Evolutionary conservation across 495 filamentous ascomycete species (phyloP).

Genomic region (Aspergillus nidulans): DNA sequence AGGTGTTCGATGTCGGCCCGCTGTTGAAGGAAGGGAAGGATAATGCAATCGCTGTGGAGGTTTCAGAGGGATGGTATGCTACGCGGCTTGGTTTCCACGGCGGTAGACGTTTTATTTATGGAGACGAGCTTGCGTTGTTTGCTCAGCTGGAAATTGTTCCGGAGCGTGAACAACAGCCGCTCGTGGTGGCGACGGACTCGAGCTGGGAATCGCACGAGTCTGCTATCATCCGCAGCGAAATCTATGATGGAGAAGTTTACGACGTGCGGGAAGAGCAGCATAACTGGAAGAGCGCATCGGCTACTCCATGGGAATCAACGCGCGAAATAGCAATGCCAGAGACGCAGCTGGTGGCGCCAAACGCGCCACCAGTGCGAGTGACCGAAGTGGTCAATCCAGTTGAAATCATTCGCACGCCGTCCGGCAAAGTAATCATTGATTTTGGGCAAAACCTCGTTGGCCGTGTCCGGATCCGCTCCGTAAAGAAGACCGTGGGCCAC

Average conservation of each 20-base stretch:
- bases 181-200: slow-evolving; percentile 34
- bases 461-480: slow-evolving; percentile 33
- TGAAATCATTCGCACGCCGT: slow-evolving; percentile 38
- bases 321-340: neutral
- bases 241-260: slow-evolving; percentile 53
- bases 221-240: slow-evolving; percentile 41
- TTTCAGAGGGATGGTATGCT: slow-evolving; percentile 54
- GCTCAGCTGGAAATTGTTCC: slow-evolving; percentile 40
- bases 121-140: slow-evolving; percentile 40
- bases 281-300: neutral
- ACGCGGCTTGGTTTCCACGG: slow-evolving; percentile 44
- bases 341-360: slow-evolving; percentile 19
- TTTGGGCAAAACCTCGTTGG: slow-evolving; percentile 57
- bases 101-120: slow-evolving; percentile 34
- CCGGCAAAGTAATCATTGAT: slow-evolving; percentile 47
- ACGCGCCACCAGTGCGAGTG: slow-evolving; percentile 41
- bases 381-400: slow-evolving; percentile 34
- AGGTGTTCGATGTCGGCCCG: slow-evolving; percentile 46
- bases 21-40: slow-evolving; percentile 29
- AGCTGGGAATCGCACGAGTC: slow-evolving; percentile 40
- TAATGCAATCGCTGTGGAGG: slow-evolving; percentile 46
- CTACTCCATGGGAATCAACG: neutral
- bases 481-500: slow-evolving; percentile 27
- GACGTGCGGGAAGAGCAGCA: slow-evolving; percentile 30
- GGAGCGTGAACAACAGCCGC: slow-evolving; percentile 11